Base-by-base conservation (phyloP, 805 yeast species). In the Kodamaea leandrae region DNA sequence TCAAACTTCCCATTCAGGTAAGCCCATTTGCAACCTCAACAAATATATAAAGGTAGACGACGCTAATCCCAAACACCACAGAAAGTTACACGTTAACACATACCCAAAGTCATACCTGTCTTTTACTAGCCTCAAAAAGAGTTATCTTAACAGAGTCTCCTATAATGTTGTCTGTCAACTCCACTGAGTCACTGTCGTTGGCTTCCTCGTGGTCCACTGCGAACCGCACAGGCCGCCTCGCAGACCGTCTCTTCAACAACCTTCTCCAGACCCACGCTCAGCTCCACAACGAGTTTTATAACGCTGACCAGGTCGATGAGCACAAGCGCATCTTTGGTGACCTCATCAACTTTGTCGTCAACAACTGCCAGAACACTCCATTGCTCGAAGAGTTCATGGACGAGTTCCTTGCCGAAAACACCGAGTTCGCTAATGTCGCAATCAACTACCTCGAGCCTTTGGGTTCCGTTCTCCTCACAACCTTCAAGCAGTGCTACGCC, bases 381-480 rank as follows among this genome's bases (percentile, higher is more conserved):
- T 48, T 54, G 21, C 55, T 69, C 21, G 57, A 62, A 23, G 64
- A 64, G 45, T 68, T 67, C 43, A 53, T 66, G 51, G 40, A 36
- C 24, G 61, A 54, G 36, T 69, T 66, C 50, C 53, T 58, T 23
- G 45, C 49, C 15, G 70, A 65, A 37, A 62, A 67, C 46, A 53
- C 50, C 6, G 43, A 47, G 6, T 50, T 66, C 37, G 51, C 60
- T 19, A 36, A 45, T 6, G 46, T 44, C 14, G 61, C 64, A 2
- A 47, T 52, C 5, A 42, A 47, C 15, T 68, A 68, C 49, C 58
- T 68, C 47, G 75, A 68, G 47, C 66, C 68, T 21, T 60, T 69
- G 69, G 73, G 74, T n/a, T 43, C 54, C 23, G 61, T 66, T 7
- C 51, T 69, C 35, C 57, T 68, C 19, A 59, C 58, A 39, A 68